Evolutionary conservation across 352 stramenopile species (phyloP).

Genomic region (Pythium plurisporium): DNA sequence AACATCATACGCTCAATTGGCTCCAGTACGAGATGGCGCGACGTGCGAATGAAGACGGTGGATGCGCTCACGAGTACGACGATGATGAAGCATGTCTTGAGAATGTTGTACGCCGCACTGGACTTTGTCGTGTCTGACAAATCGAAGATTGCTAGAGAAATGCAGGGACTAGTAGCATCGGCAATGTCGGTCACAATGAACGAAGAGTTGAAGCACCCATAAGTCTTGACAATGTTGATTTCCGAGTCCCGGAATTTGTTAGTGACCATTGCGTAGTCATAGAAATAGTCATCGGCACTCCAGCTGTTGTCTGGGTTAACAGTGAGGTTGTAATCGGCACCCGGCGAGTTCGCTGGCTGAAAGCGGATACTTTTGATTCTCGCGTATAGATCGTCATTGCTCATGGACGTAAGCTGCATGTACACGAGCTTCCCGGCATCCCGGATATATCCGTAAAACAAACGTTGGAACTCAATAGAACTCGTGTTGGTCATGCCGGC

Average conservation of each 20-base stretch:
- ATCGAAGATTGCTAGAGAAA: constrained; percentile 84
- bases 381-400: constrained; percentile 24
- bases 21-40: constrained; percentile 80
- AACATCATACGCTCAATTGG: constrained; percentile 91
- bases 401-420: constrained; percentile 57
- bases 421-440: constrained; percentile 52
- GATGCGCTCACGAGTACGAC: constrained; percentile 73
- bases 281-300: constrained; percentile 31
- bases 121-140: constrained; percentile 46
- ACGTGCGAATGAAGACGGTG: constrained; percentile 80
- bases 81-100: constrained; percentile 88
- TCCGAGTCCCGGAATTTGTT: constrained; percentile 45
- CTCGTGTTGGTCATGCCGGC: constrained; percentile 33
- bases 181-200: constrained; percentile 53
- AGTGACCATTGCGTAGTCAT: constrained; percentile 37
- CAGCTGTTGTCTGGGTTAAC: constrained; percentile 59
- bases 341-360: constrained; percentile 32
- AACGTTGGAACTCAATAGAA: constrained; percentile 47
- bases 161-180: constrained; percentile 45
- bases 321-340: constrained; percentile 41
- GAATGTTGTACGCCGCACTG: constrained; percentile 72
- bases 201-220: constrained; percentile 66
- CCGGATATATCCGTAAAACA: constrained; percentile 66
- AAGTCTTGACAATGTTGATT: constrained; percentile 72
- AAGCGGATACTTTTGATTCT: constrained; percentile 45